Evolutionary conservation across 306 rosid species (phyloP), one percentile per base, ranked within the genome.

Genomic region (Parietaria judaica): DNA sequence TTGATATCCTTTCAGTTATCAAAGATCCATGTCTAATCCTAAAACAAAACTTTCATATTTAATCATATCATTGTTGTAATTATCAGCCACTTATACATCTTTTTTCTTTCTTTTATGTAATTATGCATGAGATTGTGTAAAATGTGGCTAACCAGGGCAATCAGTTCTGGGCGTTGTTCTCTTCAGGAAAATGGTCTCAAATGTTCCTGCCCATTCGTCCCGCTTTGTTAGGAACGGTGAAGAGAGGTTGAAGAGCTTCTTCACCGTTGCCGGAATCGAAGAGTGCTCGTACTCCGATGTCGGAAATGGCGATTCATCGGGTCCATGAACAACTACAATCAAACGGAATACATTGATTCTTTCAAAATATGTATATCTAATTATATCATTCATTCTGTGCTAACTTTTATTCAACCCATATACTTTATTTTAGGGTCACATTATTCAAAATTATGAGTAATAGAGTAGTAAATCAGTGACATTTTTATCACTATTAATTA

Each of bases 121-220:
- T 8, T n/a, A 3, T 36, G 60, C 60, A 8, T 56, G 16, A 46
- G 54, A 35, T 35, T 41, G 36, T 3, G 14, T 8, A 45, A 3
- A 61, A 58, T 51, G 64, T 1, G 31, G 74, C 76, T 64, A 70
- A 88, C 98, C 88, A 36, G 98, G 98, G 73, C 98, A 88, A 62
- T 88, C 96, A 34, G 89, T 85, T 66, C 98, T 83, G 8, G 98
- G 96, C 45, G 83, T 38, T 11, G 75, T 74, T 64, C 78, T 69
- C 34, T 66, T 79, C 58, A 73, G 83, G 6, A 91, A 73, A 64
- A 91, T 75, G 66, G 63, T 71, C 63, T 91, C 92, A 47, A 91
- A 91, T 49, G 97, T 85, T 36, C 86, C 92, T 35, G 95, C 97
- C 96, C 96, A 91, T 63, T 53, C 78, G 66, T 85, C 97, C 75